Conservation (phyloP, 2,329 filamentous ascomycete genomes). For the Fusarium anguioides region DNA sequence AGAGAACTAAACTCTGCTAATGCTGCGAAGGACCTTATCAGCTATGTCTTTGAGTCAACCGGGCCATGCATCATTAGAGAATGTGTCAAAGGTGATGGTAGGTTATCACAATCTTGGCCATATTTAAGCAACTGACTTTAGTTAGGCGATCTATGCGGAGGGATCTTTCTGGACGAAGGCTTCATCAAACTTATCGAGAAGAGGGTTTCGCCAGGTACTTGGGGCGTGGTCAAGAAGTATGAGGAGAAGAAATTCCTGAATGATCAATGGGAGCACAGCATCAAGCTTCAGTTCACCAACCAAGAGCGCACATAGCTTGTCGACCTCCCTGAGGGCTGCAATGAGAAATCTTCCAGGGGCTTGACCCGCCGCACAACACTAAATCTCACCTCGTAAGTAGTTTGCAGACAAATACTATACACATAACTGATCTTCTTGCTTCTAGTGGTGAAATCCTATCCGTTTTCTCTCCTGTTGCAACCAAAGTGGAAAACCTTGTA, state of each 20-base stretch:
- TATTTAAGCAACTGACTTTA: too few relatives aligned
- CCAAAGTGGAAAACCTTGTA: constrained; percentile 42
- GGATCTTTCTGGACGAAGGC: constrained; percentile 53
- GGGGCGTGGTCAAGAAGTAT: constrained; percentile 4
- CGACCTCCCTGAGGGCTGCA: constrained; percentile 27
- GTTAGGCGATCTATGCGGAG: constrained; percentile 54
- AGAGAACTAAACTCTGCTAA: not conserved
- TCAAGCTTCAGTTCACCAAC: constrained; percentile 45
- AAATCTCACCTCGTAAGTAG: constrained; percentile 8
- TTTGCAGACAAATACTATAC: fast-evolving
- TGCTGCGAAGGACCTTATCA: constrained; percentile 54
- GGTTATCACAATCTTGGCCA: too few relatives aligned
- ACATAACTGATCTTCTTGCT: not conserved
- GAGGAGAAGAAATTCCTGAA: constrained; percentile 39
- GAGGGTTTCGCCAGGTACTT: constrained; percentile 23
- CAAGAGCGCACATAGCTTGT: constrained; percentile 27
- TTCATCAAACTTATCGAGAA: constrained; percentile 48
- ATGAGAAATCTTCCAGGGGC: not conserved
- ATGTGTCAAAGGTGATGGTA: constrained; percentile 53
- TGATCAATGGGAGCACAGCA: constrained; percentile 47
- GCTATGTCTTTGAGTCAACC: constrained; percentile 46
- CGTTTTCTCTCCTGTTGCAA: constrained; percentile 41
- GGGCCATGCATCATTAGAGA: constrained; percentile 50
- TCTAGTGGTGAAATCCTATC: constrained; percentile 35
- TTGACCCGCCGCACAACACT: constrained; percentile 11